phyloP scores from a whole-genome alignment of 805 yeast genomes.

The Nakazawaea holstii region DNA sequence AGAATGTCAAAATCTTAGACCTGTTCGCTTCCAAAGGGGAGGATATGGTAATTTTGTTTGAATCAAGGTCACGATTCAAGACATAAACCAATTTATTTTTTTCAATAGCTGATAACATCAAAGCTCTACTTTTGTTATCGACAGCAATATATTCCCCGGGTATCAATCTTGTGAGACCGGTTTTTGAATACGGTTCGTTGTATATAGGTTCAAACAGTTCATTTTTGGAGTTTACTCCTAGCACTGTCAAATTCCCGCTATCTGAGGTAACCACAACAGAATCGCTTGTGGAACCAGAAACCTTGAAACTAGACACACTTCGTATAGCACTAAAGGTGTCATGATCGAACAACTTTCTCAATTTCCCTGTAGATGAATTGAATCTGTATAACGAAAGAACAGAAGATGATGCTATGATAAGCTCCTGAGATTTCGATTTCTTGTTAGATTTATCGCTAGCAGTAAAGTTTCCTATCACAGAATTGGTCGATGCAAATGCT shows the following conservation, averaged over 20 bases:
- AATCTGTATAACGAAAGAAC: slow-evolving; percentile 48
- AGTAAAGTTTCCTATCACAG: slow-evolving; percentile 67
- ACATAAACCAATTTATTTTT: slow-evolving; percentile 67
- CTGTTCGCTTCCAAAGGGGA: slow-evolving; percentile 72
- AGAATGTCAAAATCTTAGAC: slow-evolving; percentile 45
- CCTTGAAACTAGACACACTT: slow-evolving; percentile 41
- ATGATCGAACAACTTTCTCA: slow-evolving; percentile 36
- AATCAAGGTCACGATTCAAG: slow-evolving; percentile 41
- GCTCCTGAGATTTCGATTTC: slow-evolving; percentile 48
- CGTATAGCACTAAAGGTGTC: slow-evolving; percentile 58
- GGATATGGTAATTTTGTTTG: slow-evolving; percentile 43
- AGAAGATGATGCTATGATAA: slow-evolving; percentile 53
- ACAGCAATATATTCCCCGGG: slow-evolving; percentile 71
- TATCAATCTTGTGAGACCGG: slow-evolving; percentile 67
- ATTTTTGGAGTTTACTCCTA: slow-evolving; percentile 37
- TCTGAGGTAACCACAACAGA: slow-evolving; percentile 69
- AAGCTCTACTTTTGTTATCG: slow-evolving; percentile 69
- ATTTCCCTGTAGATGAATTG: slow-evolving; percentile 50
- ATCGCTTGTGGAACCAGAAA: slow-evolving; percentile 51
- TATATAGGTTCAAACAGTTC: slow-evolving; percentile 33
- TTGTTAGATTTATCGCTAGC: slow-evolving; percentile 31
- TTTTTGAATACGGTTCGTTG: slow-evolving; percentile 67
- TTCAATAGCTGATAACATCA: slow-evolving; percentile 69
- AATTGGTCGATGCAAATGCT: slow-evolving; percentile 46
- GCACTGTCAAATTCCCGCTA: slow-evolving; percentile 62